Evolutionary conservation across 805 yeast species (phyloP).

Genomic region (Barnettozyma populi): DNA sequence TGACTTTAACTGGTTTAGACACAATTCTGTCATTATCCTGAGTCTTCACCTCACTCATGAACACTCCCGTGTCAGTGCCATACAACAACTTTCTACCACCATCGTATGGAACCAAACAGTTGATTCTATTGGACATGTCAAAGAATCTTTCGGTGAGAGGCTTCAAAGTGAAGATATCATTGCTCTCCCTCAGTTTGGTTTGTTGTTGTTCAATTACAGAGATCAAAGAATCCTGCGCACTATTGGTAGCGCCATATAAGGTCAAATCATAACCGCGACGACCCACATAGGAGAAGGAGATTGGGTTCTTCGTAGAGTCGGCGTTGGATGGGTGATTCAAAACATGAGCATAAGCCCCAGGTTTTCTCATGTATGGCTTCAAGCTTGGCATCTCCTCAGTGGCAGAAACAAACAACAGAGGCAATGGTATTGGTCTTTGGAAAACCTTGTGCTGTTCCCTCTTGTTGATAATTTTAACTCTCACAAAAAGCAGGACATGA

Average conservation of each 20-base stretch:
- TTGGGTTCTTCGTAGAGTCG: conserved; percentile 33
- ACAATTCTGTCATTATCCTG: conserved; percentile 46
- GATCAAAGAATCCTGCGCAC: conserved; percentile 71
- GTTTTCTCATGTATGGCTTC: conserved; percentile 34
- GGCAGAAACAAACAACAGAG: conserved; percentile 65
- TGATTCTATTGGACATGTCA: conserved; percentile 68
- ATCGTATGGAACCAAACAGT: conserved; percentile 89
- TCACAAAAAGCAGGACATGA: conserved; percentile 78
- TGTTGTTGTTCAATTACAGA: conserved; percentile 82
- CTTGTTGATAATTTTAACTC: conserved; percentile 80
- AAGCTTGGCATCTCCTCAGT: conserved; percentile 74
- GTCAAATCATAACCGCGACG: conserved; percentile 42
- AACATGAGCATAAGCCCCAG: conserved; percentile 26
- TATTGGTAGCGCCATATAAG: conserved; percentile 36
- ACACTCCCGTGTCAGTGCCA: conserved; percentile 91
- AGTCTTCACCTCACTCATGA: conserved; percentile 62
- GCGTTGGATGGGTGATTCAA: conserved; percentile 18
- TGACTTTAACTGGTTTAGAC: conserved; percentile 69
- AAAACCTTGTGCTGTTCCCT: conserved; percentile 89
- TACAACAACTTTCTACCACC: conserved; percentile 88
- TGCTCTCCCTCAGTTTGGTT: conserved; percentile 56
- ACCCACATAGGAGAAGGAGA: conserved; percentile 45
- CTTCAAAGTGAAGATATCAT: conserved; percentile 75
- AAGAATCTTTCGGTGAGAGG: conserved; percentile 73
- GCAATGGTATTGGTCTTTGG: conserved; percentile 82